phyloP scores from a whole-genome alignment of 106 monocot species.

The Dactylorhiza incarnata region DNA sequence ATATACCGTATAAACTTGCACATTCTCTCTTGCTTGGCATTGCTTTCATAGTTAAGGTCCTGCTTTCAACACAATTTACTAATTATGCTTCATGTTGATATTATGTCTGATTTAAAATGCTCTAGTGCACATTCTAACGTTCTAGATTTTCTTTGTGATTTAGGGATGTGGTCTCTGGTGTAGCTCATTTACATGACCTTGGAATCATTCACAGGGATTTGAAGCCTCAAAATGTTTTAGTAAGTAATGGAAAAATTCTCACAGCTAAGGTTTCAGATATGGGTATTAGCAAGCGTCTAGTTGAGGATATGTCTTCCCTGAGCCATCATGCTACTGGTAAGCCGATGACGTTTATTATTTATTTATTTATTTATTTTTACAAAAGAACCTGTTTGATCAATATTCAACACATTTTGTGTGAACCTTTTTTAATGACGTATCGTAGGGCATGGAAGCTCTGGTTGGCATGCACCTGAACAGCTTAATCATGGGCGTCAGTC shows the following conservation, averaged over 20 bases:
- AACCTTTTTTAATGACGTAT: conserved; percentile 7
- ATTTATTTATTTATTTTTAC: background rate
- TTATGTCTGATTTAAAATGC: background rate
- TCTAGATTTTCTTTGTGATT: conserved; percentile 8
- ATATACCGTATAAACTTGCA: background rate
- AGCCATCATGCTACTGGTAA: conserved; percentile 79
- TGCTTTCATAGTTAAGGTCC: background rate
- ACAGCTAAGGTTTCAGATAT: conserved; percentile 95
- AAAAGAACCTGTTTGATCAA: background rate
- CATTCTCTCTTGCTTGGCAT: no score
- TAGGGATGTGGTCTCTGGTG: conserved; percentile 89
- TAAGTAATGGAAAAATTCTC: conserved; percentile 35
- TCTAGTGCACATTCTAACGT: background rate
- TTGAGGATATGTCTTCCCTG: conserved; percentile 73
- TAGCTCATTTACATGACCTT: conserved; percentile 88
- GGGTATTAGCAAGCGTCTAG: conserved; percentile 94
- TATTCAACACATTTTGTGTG: background rate
- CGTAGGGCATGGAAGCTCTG: conserved; percentile 80
- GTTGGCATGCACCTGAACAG: conserved; percentile 99
- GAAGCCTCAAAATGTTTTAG: conserved; percentile 94
- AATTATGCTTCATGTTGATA: background rate
- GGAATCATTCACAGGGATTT: conserved; percentile 96
- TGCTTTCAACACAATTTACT: background rate
- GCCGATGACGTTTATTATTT: background rate
- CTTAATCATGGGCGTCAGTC: conserved; percentile 79